Evolutionary conservation across 73 alveolate genomes (phyloP).

Genomic region (Uronychia setigera): DNA sequence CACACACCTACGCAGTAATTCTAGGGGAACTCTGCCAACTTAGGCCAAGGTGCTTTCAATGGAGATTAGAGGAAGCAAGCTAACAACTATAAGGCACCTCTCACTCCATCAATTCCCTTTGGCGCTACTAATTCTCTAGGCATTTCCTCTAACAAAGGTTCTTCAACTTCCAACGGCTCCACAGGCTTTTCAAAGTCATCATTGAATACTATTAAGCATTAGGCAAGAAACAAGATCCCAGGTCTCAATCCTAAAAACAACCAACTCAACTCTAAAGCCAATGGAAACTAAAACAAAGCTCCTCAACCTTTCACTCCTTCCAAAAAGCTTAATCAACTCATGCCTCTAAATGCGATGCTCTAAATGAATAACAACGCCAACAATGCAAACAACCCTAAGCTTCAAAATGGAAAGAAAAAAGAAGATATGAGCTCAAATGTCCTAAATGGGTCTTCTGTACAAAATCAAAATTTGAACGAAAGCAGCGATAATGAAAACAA

Average conservation of each 20-base stretch:
- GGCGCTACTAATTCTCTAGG: neutral
- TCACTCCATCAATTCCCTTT: neutral
- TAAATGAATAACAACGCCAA: neutral
- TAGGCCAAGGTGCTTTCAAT: neutral
- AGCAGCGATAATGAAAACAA: neutral
- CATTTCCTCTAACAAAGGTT: neutral
- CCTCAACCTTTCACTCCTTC: neutral
- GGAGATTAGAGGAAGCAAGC: neutral
- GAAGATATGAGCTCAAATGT: too few species aligned
- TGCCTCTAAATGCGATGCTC: neutral
- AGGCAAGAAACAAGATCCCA: neutral
- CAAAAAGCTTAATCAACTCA: neutral
- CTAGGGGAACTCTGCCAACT: neutral
- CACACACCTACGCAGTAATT: neutral
- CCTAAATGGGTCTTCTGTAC: neutral
- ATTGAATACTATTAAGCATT: neutral
- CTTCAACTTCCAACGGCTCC: neutral
- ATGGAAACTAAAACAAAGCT: neutral
- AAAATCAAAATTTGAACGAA: neutral
- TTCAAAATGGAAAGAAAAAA: neutral
- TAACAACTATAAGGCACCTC: neutral
- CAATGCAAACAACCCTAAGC: too few species aligned
- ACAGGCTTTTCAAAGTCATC: neutral
- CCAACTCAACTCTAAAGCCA: neutral
- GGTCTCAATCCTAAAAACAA: neutral